A percentile compares a stretch with the other conserved stretches of the same genome.
Evolutionary conservation across 345 rosid species (phyloP).

Genomic region (Aethionema arabicum): DNA sequence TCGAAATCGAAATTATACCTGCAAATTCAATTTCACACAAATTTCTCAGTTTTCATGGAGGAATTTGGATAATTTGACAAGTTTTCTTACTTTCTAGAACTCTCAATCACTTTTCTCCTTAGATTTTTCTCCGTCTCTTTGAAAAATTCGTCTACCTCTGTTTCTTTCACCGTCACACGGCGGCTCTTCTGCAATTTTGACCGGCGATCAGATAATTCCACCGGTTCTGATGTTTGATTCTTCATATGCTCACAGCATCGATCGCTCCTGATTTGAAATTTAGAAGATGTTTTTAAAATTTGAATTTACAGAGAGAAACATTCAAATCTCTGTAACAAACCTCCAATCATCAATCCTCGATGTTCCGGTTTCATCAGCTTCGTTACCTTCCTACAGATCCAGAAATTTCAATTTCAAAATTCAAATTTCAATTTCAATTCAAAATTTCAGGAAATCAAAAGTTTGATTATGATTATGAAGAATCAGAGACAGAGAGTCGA

Average conservation of each 20-base stretch:
- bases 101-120: slow-evolving; percentile 18
- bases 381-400: slow-evolving; percentile 16
- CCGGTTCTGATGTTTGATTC: slow-evolving; percentile 5
- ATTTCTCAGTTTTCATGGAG: no score
- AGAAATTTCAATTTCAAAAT: background rate
- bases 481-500: background rate
- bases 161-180: slow-evolving; percentile 18
- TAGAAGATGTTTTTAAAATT: background rate
- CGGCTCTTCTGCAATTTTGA: background rate
- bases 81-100: slow-evolving; percentile 21
- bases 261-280: slow-evolving; percentile 9
- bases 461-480: background rate
- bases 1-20: slow-evolving; percentile 39
- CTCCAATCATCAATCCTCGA: slow-evolving; percentile 30
- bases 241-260: slow-evolving; percentile 14
- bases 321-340: slow-evolving; percentile 7
- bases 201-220: slow-evolving; percentile 16
- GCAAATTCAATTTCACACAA: background rate
- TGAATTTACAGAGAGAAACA: slow-evolving; percentile 3
- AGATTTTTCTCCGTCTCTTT: slow-evolving; percentile 28
- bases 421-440: background rate
- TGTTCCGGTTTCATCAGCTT: slow-evolving; percentile 20
- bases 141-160: slow-evolving; percentile 27
- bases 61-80: no score
- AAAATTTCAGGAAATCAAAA: background rate